phyloP scores from a whole-genome alignment of 345 rosid genomes.

The Moricandia moricandioides region DNA sequence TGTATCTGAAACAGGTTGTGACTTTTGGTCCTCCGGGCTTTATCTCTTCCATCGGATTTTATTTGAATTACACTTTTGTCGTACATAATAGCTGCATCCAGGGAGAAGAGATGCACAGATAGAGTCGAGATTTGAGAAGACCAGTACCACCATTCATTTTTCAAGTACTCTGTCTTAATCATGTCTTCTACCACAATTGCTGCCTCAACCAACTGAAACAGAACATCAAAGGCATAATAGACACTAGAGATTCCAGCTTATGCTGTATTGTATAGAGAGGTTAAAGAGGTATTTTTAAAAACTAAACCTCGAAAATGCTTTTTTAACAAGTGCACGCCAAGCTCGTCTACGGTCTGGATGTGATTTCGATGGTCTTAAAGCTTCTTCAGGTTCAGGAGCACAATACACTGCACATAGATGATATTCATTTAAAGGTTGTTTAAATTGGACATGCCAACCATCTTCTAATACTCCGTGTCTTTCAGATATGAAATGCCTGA shows the following conservation, averaged over 20 bases:
- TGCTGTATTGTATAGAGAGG: neutral
- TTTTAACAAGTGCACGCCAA: constrained; percentile 81
- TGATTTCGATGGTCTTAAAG: constrained; percentile 67
- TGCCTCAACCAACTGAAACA: constrained; percentile 85
- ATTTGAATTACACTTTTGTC: constrained; percentile 42
- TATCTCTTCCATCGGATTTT: constrained; percentile 42
- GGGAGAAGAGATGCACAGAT: constrained; percentile 66
- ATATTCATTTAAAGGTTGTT: no score
- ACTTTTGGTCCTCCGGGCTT: constrained; percentile 46
- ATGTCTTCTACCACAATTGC: constrained; percentile 78
- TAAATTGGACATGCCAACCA: no score
- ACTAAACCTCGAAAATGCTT: constrained; percentile 77
- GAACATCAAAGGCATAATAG: neutral
- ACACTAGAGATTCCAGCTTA: neutral
- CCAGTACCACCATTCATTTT: constrained; percentile 99
- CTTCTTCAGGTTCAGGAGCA: constrained; percentile 47
- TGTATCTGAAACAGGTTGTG: constrained; percentile 42
- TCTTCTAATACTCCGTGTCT: no score
- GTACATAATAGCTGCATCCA: constrained; percentile 75
- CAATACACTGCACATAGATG: no score
- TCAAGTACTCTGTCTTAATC: constrained; percentile 71
- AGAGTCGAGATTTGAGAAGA: constrained; percentile 81
- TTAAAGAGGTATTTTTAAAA: neutral
- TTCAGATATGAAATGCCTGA: no score
- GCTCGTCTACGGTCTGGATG: constrained; percentile 59